Evolutionary conservation across 768 basidiomycete species (phyloP).

Genomic region (Mycena metata): DNA sequence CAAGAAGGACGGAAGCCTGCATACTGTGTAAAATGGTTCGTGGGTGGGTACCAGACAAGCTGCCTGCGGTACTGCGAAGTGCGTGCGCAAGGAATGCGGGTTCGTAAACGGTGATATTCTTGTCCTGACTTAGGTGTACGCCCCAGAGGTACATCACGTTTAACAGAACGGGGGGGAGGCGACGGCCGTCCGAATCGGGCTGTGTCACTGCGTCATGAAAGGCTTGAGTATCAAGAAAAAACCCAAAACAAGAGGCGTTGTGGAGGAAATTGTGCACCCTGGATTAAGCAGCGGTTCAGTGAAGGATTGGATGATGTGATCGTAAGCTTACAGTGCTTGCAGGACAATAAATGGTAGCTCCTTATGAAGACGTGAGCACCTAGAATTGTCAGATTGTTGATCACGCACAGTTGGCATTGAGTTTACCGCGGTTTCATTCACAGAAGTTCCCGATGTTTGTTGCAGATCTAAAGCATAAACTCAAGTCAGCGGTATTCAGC

Average conservation of each 20-base stretch:
- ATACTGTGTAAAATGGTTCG: conserved; percentile 49
- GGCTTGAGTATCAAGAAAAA: conserved; percentile 60
- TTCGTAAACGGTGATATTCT: conserved; percentile 45
- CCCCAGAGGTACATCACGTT: conserved; percentile 46
- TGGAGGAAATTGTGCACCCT: conserved; percentile 50
- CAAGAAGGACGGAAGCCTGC: conserved; percentile 58
- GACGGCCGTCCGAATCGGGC: conserved; percentile 20
- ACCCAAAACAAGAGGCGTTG: conserved; percentile 55
- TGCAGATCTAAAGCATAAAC: conserved; percentile 23
- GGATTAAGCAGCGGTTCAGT: neutral
- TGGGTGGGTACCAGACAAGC: conserved; percentile 49
- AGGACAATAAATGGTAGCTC: conserved; percentile 35
- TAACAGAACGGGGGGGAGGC: conserved; percentile 43
- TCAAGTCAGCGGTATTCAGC: neutral
- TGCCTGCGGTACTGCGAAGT: conserved; percentile 46
- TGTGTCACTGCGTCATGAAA: conserved; percentile 49
- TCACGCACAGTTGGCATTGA: conserved; percentile 29
- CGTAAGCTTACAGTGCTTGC: conserved; percentile 24
- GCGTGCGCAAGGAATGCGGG: conserved; percentile 52
- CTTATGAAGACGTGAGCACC: neutral
- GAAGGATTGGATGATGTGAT: neutral
- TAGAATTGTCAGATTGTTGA: neutral
- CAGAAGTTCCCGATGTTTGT: conserved; percentile 14
- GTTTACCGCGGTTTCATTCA: neutral
- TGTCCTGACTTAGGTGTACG: conserved; percentile 39